phyloP scores from a whole-genome alignment of 139 green algal species.

The Tetratostichococcus sp. region DNA sequence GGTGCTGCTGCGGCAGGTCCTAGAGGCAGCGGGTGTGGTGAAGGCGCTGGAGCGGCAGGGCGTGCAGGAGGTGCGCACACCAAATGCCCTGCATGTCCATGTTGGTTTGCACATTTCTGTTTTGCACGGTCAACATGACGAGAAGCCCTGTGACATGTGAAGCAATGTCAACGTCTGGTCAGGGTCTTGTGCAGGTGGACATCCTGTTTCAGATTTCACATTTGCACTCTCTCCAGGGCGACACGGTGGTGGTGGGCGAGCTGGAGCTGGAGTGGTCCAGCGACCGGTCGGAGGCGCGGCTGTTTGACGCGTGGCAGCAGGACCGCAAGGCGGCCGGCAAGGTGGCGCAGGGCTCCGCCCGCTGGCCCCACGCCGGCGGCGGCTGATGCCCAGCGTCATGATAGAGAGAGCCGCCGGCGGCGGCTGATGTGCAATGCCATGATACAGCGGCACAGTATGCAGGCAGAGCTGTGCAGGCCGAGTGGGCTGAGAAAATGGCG shows the following conservation, averaged over 20 bases:
- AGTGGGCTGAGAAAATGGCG: no score
- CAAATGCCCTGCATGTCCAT: not conserved
- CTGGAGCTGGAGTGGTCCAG: constrained; percentile 61
- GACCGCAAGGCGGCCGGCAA: constrained; percentile 59
- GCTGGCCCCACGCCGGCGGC: constrained; percentile 57
- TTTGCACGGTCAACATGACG: not conserved
- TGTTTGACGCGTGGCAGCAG: constrained; percentile 67
- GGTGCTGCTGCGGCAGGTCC: constrained; percentile 9
- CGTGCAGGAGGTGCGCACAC: constrained; percentile 14
- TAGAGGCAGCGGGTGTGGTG: constrained; percentile 64
- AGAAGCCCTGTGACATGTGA: no score
- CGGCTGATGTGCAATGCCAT: no score
- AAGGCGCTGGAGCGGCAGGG: constrained; percentile 47
- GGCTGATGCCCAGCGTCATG: no score
- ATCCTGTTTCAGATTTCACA: constrained; percentile 4
- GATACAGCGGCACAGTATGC: no score
- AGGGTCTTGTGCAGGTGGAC: no score
- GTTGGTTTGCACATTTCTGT: not conserved
- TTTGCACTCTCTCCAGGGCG: constrained; percentile 38
- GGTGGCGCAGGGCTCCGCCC: constrained; percentile 39
- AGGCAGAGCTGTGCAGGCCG: no score
- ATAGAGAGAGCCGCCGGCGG: no score
- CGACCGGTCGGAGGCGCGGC: constrained; percentile 49
- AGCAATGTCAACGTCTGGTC: no score
- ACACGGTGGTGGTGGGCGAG: constrained; percentile 74